These are phyloP conservation scores for Suillus decipiens DNA, from an alignment of 768 basidiomycete species.

Conservation along the genomic window DNA sequence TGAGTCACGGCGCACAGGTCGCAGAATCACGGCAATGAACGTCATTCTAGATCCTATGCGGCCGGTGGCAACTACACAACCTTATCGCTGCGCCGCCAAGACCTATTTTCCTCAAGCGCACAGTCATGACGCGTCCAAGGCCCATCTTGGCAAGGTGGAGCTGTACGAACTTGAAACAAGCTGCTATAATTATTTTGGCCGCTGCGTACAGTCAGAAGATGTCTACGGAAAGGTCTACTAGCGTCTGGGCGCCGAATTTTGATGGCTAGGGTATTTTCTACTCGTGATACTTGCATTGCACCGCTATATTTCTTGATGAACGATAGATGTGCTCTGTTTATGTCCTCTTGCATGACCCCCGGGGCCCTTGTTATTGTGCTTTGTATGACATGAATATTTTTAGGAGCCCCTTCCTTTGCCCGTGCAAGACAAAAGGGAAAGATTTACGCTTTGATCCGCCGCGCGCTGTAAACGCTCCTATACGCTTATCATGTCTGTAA, in stretches of 20 bases:
- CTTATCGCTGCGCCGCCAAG: conserved; percentile 11
- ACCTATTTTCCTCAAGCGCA: conserved; percentile 9
- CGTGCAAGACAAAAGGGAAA: neutral
- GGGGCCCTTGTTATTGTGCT: conserved; percentile 5
- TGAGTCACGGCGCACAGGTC: conserved; percentile 33
- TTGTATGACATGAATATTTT: neutral
- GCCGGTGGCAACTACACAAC: conserved; percentile 19
- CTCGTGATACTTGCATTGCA: neutral
- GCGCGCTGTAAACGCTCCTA: too few relatives aligned
- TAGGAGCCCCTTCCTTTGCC: neutral
- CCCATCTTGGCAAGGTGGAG: conserved; percentile 32
- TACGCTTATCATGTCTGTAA: neutral
- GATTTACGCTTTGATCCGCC: conserved; percentile 8
- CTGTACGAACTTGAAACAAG: conserved; percentile 41
- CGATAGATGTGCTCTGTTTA: neutral
- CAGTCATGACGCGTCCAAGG: conserved; percentile 28
- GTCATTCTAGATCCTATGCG: conserved; percentile 41
- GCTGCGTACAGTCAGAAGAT: conserved; percentile 17
- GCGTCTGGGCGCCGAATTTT: conserved; percentile 25
- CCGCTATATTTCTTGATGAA: neutral
- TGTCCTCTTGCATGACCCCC: neutral
- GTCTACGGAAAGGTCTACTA: conserved; percentile 51
- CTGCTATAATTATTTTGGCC: conserved; percentile 24
- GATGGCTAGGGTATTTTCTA: conserved; percentile 16
- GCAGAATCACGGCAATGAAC: conserved; percentile 46